These are phyloP conservation scores for Salinomyces thailandicus DNA, from an alignment of 2,329 filamentous ascomycete species.

Conservation along the genomic window DNA sequence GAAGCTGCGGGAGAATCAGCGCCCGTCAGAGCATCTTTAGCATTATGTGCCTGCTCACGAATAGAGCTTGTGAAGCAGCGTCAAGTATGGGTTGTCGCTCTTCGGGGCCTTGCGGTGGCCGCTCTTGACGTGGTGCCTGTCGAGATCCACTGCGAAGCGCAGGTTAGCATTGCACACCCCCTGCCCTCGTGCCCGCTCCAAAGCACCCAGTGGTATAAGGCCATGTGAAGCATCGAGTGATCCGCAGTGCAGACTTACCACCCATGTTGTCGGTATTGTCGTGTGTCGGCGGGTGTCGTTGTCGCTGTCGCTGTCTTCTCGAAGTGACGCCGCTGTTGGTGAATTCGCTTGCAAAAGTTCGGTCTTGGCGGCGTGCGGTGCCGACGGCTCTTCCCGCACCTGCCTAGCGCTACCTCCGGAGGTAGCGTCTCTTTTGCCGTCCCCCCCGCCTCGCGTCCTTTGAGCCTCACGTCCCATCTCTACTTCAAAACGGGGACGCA, in stretches of 20 bases:
- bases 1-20: slow-evolving; percentile 16
- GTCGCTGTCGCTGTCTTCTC: neutral
- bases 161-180: neutral
- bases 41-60: neutral
- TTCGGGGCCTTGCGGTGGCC: slow-evolving; percentile 61
- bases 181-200: neutral
- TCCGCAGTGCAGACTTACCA: neutral
- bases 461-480: neutral
- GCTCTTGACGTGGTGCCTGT: slow-evolving; percentile 3
- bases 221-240: neutral
- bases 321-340: neutral
- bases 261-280: slow-evolving; percentile 2
- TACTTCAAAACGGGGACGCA: too few relatives aligned
- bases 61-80: slow-evolving; percentile 29
- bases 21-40: too few relatives aligned
- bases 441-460: neutral
- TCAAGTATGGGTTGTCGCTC: slow-evolving; percentile 47
- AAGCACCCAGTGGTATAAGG: neutral
- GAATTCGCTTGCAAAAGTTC: slow-evolving; percentile 2
- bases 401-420: neutral
- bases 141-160: slow-evolving; percentile 1
- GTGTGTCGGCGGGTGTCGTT: neutral
- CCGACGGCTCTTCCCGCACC: neutral
- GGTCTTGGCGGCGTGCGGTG: slow-evolving; percentile 1
- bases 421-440: neutral